A percentile compares a stretch with the other conserved stretches of the same genome.
Evolutionary conservation across 1,284 basidiomycete genomes (phyloP).

Genomic region (Exobasidium rhododendri): DNA sequence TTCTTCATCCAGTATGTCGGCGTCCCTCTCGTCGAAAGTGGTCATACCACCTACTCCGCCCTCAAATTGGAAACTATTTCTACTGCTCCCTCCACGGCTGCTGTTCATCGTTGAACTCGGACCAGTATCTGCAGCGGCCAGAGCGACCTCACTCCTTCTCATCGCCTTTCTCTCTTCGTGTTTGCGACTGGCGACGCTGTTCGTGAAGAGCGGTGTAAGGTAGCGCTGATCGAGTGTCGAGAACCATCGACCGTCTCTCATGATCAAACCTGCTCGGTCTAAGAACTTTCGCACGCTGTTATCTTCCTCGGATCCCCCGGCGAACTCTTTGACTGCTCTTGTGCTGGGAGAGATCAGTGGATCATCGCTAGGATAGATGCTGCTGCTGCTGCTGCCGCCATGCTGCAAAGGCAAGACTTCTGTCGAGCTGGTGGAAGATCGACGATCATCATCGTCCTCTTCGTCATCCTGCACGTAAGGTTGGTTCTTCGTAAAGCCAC

Average conservation of each 20-base stretch:
- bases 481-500: background rate
- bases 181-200: conserved; percentile 59
- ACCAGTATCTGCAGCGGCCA: background rate
- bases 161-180: conserved; percentile 48
- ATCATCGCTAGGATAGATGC: background rate
- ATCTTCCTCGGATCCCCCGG: conserved; percentile 8
- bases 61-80: background rate
- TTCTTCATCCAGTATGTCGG: conserved; percentile 12
- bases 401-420: conserved; percentile 14
- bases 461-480: conserved; percentile 1
- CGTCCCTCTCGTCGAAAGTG: conserved; percentile 2
- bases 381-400: background rate
- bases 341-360: background rate
- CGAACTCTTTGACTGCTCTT: background rate
- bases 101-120: background rate
- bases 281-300: conserved; percentile 20
- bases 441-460: conserved; percentile 12
- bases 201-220: conserved; percentile 87
- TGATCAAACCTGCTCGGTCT: conserved; percentile 48
- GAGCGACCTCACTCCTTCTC: conserved; percentile 8
- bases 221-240: conserved; percentile 91
- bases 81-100: background rate
- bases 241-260: conserved; percentile 80
- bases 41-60: background rate
- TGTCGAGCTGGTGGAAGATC: conserved; percentile 6